These are phyloP conservation scores for Cornus suecica DNA, from an alignment of 148 eudicot genomes.

Conservation along the genomic window DNA sequence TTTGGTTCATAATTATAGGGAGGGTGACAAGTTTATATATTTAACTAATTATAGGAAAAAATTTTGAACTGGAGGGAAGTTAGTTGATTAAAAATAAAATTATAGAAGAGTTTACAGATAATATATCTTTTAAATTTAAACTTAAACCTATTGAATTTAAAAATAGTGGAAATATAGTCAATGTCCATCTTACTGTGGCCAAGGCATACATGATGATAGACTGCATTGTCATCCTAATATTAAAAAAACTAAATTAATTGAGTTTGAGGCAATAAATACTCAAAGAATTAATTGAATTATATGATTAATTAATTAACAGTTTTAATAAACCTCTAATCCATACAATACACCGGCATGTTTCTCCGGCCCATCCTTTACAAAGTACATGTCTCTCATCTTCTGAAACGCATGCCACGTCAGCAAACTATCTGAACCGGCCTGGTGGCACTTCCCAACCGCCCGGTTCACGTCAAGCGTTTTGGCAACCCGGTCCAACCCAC, in stretches of 20 bases:
- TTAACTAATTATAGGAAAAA: no score
- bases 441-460: constrained; percentile 70
- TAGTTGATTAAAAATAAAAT: no score
- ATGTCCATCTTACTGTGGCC: no score
- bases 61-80: no score
- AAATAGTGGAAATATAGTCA: no score
- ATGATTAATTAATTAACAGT: background rate
- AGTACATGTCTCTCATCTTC: constrained; percentile 48
- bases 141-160: no score
- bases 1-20: no score
- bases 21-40: no score
- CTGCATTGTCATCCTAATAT: background rate
- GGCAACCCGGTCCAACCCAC: constrained; percentile 70
- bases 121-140: no score
- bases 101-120: no score
- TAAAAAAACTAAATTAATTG: background rate
- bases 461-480: constrained; percentile 39
- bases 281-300: constrained; percentile 8
- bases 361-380: constrained; percentile 34
- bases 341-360: constrained; percentile 55
- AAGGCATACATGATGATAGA: no score
- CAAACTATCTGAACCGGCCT: constrained; percentile 78
- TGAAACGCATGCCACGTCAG: constrained; percentile 67
- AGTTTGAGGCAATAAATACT: background rate
- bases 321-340: constrained; percentile 43